Conservation (phyloP, 306 rosid genomes). For the Macrotyloma uniflorum region DNA sequence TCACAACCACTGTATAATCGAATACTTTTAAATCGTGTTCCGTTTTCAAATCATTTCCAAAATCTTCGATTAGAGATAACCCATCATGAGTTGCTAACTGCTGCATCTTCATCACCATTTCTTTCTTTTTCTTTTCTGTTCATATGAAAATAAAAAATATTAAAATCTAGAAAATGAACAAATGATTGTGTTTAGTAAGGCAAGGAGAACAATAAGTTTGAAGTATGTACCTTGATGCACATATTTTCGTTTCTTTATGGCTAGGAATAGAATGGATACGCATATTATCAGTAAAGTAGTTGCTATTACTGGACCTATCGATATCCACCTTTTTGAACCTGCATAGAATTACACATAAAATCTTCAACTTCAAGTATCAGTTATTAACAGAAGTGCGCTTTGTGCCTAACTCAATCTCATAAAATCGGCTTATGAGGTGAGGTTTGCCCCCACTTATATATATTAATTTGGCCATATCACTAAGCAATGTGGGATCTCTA, state of each 20-base stretch:
- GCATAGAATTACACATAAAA: too few relatives aligned
- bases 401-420: too few relatives aligned
- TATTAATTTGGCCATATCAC: too few relatives aligned
- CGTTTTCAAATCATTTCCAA: neutral
- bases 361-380: neutral
- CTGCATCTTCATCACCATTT: neutral
- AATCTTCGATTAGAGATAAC: neutral
- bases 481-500: too few relatives aligned
- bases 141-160: too few relatives aligned
- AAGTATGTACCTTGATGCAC: neutral
- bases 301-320: neutral
- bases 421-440: too few relatives aligned
- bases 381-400: too few relatives aligned
- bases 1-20: neutral
- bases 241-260: neutral
- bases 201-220: too few relatives aligned
- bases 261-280: neutral
- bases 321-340: constrained; percentile 17
- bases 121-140: neutral
- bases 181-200: too few relatives aligned
- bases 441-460: too few relatives aligned
- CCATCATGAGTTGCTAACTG: neutral
- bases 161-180: too few relatives aligned
- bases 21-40: neutral
- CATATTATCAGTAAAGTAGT: neutral